phyloP scores from a whole-genome alignment of 1,139 yeast genomes.

The Saccharomyces hybrid region DNA sequence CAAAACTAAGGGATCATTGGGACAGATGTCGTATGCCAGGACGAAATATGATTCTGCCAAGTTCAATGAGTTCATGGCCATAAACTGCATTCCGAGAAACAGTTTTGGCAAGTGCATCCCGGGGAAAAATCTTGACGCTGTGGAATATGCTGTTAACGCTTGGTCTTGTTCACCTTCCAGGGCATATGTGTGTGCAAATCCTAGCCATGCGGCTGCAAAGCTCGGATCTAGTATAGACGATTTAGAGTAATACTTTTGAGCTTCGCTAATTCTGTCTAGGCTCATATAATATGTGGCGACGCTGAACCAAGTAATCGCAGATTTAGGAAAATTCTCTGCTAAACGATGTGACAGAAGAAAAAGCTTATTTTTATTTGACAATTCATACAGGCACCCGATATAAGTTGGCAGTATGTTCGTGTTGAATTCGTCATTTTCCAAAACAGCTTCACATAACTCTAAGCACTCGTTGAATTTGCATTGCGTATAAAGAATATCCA shows the following conservation, averaged over 20 bases:
- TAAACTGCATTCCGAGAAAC: conserved; percentile 92
- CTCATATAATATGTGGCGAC: conserved; percentile 86
- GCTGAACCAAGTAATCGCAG: conserved; percentile 85
- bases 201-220: conserved; percentile 96
- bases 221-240: conserved; percentile 85
- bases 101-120: conserved; percentile 90
- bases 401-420: conserved; percentile 72
- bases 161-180: conserved; percentile 98
- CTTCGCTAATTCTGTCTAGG: conserved; percentile 67
- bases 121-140: conserved; percentile 88
- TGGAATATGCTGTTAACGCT: conserved; percentile 94
- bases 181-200: conserved; percentile 97
- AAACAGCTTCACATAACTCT: conserved; percentile 58
- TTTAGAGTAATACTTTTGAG: conserved; percentile 80
- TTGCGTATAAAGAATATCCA: conserved; percentile 67
- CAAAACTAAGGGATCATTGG: conserved; percentile 74
- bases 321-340: conserved; percentile 78
- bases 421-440: conserved; percentile 62
- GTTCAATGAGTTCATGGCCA: conserved; percentile 74
- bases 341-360: conserved; percentile 78
- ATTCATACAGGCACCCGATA: conserved; percentile 76
- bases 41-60: conserved; percentile 81
- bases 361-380: conserved; percentile 74
- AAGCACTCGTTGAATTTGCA: conserved; percentile 77
- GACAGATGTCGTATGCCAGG: conserved; percentile 71